A percentile compares a stretch with the other conserved stretches of the same genome.
phyloP scores from a whole-genome alignment of 2,329 filamentous ascomycete genomes.

The Penicillium fuscoglaucum region DNA sequence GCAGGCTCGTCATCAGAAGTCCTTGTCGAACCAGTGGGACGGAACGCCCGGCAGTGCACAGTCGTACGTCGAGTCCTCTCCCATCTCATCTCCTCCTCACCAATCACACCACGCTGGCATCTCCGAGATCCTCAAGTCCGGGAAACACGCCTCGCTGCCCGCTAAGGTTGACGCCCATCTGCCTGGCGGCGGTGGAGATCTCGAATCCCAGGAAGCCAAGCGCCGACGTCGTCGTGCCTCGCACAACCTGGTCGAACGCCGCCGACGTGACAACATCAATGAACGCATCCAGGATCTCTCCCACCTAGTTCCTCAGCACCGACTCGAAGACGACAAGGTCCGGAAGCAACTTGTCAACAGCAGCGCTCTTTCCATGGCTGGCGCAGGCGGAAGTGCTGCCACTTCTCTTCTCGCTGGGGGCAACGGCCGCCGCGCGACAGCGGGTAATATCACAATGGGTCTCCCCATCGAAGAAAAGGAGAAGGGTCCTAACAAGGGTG shows the following conservation, averaged over 20 bases:
- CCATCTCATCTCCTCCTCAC: slow-evolving; percentile 73
- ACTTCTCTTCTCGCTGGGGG: slow-evolving; percentile 86
- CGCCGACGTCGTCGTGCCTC: slow-evolving; percentile 86
- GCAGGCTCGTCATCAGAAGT: slow-evolving; percentile 71
- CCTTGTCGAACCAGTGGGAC: slow-evolving; percentile 85
- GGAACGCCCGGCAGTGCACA: slow-evolving; percentile 80
- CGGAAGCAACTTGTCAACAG: slow-evolving; percentile 93
- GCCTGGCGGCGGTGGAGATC: slow-evolving; percentile 45
- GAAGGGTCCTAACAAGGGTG: slow-evolving; percentile 97
- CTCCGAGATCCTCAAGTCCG: slow-evolving; percentile 79
- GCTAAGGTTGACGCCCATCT: slow-evolving; percentile 69
- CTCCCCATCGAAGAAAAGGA: slow-evolving; percentile 95
- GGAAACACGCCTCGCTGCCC: slow-evolving; percentile 84
- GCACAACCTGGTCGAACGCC: slow-evolving; percentile 93
- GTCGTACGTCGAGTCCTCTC: slow-evolving; percentile 78
- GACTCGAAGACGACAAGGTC: slow-evolving; percentile 94
- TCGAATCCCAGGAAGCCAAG: slow-evolving; percentile 90
- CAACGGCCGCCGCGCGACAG: slow-evolving; percentile 74
- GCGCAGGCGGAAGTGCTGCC: slow-evolving; percentile 58
- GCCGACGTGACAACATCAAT: slow-evolving; percentile 96
- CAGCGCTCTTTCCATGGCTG: slow-evolving; percentile 80
- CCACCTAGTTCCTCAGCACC: slow-evolving; percentile 85
- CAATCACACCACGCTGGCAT: slow-evolving; percentile 68
- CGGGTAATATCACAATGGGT: slow-evolving; percentile 86
- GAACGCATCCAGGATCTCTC: slow-evolving; percentile 97